Evolutionary conservation across 2,329 filamentous ascomycete species (phyloP).

Genomic region (Nothomitra cinnamomea): DNA sequence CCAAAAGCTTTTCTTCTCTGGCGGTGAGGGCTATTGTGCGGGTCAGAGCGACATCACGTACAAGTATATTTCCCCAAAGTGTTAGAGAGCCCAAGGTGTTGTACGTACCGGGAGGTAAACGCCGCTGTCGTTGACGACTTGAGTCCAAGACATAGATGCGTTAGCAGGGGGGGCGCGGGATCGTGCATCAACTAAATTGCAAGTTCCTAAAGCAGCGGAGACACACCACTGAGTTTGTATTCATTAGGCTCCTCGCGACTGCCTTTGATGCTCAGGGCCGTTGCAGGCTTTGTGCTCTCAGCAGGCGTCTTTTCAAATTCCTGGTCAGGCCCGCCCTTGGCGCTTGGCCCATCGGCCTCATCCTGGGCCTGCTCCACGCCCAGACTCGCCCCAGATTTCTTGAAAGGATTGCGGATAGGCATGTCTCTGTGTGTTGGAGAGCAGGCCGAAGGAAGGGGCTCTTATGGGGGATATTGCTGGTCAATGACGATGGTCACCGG

Average conservation of each 20-base stretch:
- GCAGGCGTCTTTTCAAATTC: conserved; percentile 19
- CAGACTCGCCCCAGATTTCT: conserved; percentile 18
- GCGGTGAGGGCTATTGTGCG: conserved; percentile 61
- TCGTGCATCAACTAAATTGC: not conserved
- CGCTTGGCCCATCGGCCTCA: conserved; percentile 17
- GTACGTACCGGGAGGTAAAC: conserved; percentile 72
- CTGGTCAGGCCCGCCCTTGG: conserved; percentile 17
- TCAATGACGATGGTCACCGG: not conserved
- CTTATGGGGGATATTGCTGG: not conserved
- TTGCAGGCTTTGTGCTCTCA: conserved; percentile 5
- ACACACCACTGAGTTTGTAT: conserved; percentile 35
- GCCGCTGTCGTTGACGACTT: conserved; percentile 91
- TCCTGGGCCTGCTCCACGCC: conserved; percentile 12
- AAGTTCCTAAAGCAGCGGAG: not conserved
- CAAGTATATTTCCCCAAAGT: conserved; percentile 2
- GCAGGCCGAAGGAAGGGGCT: not conserved
- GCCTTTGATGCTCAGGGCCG: conserved; percentile 25
- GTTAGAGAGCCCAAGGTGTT: conserved; percentile 1
- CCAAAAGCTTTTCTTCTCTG: conserved; percentile 70
- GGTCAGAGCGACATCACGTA: conserved; percentile 4
- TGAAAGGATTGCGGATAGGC: conserved; percentile 26
- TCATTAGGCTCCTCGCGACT: conserved; percentile 25
- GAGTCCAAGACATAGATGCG: conserved; percentile 5
- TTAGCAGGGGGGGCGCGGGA: not conserved
- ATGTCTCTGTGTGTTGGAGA: conserved; percentile 12